Conservation (phyloP, 192 early-diverging fungal species). For the Rhizoclosmatium sp. region DNA sequence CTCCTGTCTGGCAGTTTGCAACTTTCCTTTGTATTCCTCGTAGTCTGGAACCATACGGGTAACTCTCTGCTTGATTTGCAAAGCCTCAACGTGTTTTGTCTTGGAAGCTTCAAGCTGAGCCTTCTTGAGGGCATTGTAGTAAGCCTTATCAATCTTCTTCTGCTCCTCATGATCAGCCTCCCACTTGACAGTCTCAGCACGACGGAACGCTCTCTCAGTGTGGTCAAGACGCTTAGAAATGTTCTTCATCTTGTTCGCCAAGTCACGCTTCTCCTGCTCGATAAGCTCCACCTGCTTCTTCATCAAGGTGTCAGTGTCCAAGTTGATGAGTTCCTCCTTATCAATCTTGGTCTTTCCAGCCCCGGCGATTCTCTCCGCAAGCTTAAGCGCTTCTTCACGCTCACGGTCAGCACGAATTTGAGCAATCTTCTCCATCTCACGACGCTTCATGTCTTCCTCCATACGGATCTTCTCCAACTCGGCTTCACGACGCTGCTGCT, state of each 20-base stretch:
- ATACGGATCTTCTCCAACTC: slow-evolving; percentile 83
- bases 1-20: slow-evolving; percentile 65
- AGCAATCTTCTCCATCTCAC: slow-evolving; percentile 82
- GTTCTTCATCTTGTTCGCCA: slow-evolving; percentile 75
- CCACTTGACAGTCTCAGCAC: slow-evolving; percentile 89
- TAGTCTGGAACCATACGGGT: slow-evolving; percentile 85
- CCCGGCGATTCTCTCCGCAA: slow-evolving; percentile 75
- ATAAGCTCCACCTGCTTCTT: slow-evolving; percentile 88
- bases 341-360: slow-evolving; percentile 59
- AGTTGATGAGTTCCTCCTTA: slow-evolving; percentile 81
- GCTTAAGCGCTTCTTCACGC: slow-evolving; percentile 81
- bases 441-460: slow-evolving; percentile 83
- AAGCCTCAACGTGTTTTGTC: slow-evolving; percentile 73
- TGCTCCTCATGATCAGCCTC: slow-evolving; percentile 91
- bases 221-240: slow-evolving; percentile 87
- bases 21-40: slow-evolving; percentile 58
- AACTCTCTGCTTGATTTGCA: slow-evolving; percentile 82
- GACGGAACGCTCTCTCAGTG: slow-evolving; percentile 90
- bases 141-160: slow-evolving; percentile 81
- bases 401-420: slow-evolving; percentile 83
- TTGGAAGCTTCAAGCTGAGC: slow-evolving; percentile 71
- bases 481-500: slow-evolving; percentile 76
- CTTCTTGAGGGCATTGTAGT: slow-evolving; percentile 77
- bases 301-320: slow-evolving; percentile 81
- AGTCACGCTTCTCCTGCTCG: slow-evolving; percentile 87